Base-by-base conservation (phyloP, 208 protist genomes). In the Hexamita inflata region DNA sequence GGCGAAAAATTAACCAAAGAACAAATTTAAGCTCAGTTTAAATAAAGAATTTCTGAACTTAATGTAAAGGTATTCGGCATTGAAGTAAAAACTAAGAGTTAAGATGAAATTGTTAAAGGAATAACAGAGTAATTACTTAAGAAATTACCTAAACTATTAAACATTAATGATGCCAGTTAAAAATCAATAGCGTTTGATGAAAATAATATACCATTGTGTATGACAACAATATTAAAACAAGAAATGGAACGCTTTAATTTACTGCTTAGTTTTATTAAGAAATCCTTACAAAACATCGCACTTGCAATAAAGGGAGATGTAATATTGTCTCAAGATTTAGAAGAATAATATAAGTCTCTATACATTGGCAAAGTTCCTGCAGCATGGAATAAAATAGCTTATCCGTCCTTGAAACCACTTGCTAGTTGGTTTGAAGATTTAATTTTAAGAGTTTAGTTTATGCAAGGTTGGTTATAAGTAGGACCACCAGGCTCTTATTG, bases 191-290 rank as follows among this genome's bases (percentile, higher is more conserved):
- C 24, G 28, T 30, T 42, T 40, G 45, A 7, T 34, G 30, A 58
- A 32, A 76, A 62, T 29, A 32, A 34, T 32, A 58, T 29, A 7
- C 49, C 26, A 9, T n/a, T n/a, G n/a, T n/a, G n/a, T n/a, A n/a
- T n/a, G n/a, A n/a, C n/a, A n/a, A n/a, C n/a, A n/a, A n/a, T n/a
- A n/a, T n/a, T n/a, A n/a, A n/a, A n/a, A 38, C 92, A 96, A 79
- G 94, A 97, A 87, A 81, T 95, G 68, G 88, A 91, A 61, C 90
- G 93, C 78, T 98, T 95, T 84, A 95, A 96, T 85, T 85, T 86
- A 1, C 83, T 97, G 41, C 84, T 96, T 53, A 73, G 68, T 4
- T 88, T 91, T 80, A 89, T 96, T 7, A 86, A 85, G 74, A 68
- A 74, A 24, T 90, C 92, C n/a, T 92, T 97, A 74, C 90, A 93